Percentiles rank a stretch among this genome's conserved stretches.
Conservation (phyloP, 495 filamentous ascomycete species). For the Aspergillus leporis region DNA sequence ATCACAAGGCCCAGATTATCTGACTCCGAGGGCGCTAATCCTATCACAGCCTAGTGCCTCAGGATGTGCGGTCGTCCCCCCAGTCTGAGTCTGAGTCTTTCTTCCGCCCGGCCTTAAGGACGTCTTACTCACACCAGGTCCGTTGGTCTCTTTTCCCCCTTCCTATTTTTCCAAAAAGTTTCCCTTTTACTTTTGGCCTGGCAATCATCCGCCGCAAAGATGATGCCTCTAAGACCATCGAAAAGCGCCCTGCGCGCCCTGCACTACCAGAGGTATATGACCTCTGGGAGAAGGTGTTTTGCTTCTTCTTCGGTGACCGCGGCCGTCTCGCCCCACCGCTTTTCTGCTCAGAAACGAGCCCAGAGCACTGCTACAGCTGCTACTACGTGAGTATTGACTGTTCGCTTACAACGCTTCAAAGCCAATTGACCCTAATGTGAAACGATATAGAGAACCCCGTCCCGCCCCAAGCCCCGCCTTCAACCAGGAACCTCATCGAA, state of each 20-base stretch:
- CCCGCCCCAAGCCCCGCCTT: conserved; percentile 70
- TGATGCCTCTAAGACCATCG: conserved; percentile 53
- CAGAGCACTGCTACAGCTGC: conserved; percentile 52
- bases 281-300: conserved; percentile 42
- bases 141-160: conserved; percentile 30
- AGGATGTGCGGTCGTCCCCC: conserved; percentile 6
- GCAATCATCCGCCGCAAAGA: conserved; percentile 39
- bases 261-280: conserved; percentile 42
- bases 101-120: conserved; percentile 20
- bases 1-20: conserved; percentile 30
- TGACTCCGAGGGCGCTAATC: conserved; percentile 27
- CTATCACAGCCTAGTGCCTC: conserved; percentile 4
- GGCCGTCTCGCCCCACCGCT: conserved; percentile 48
- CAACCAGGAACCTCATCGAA: conserved; percentile 60
- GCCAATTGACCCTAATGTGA: not conserved
- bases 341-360: conserved; percentile 44
- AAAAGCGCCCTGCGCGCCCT: conserved; percentile 48
- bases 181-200: conserved; percentile 27
- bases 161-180: conserved; percentile 29
- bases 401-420: not conserved
- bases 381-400: conserved; percentile 39
- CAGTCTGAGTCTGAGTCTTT: conserved; percentile 21
- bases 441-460: conserved; percentile 37
- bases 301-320: conserved; percentile 42
- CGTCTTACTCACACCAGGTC: conserved; percentile 17